Base-by-base conservation (phyloP, 2,329 filamentous ascomycete species). In the Penicillium decumbens region DNA sequence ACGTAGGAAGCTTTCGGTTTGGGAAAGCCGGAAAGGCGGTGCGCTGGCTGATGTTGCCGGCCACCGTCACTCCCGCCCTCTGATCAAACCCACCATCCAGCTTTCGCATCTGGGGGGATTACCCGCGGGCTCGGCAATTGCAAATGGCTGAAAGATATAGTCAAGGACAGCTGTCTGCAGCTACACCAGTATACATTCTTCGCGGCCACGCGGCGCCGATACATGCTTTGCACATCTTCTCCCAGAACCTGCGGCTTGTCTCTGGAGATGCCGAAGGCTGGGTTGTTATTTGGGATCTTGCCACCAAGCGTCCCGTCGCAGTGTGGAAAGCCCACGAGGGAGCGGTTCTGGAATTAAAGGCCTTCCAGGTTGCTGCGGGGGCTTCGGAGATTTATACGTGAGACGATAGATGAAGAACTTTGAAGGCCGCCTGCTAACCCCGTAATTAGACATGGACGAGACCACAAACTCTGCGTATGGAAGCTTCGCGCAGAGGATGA, bases 191-290 rank as follows among this genome's bases (percentile, higher is more conserved):
- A 40, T 86, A 86, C 66, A 83, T 97, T 51, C 80, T 98, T 32
- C 87, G 93, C 55, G 93, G 93, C 45, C 93, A 97, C 73, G 80
- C 81, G 47, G 79, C 87, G 0, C 84, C 89, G 56, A 84, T 96
- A 41, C 90, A 96, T 65, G 81, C 83, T 18, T 78, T 91, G 3
- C 74, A 80, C 45, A 92, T 97, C 65, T 76, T 89, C 58, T 79
- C 81, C 45, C 69, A 74, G 35, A 95, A 96, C 66, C 78, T 81
- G 50, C 85, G 88, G 29, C 82, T 98, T 5, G 75, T 89, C 10
- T 93, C 89, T 0, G 92, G 88, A 30, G 93, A 98, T 71, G 88
- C 89, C 7, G 88, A 95, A 37, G 93, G 93, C 51, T 96, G 87
- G 78, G 77, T 95, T 29, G 80, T 95, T 6, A 73, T 90, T 20